Conservation (phyloP, 208 protist species). For the Trypanosoma brucei region DNA sequence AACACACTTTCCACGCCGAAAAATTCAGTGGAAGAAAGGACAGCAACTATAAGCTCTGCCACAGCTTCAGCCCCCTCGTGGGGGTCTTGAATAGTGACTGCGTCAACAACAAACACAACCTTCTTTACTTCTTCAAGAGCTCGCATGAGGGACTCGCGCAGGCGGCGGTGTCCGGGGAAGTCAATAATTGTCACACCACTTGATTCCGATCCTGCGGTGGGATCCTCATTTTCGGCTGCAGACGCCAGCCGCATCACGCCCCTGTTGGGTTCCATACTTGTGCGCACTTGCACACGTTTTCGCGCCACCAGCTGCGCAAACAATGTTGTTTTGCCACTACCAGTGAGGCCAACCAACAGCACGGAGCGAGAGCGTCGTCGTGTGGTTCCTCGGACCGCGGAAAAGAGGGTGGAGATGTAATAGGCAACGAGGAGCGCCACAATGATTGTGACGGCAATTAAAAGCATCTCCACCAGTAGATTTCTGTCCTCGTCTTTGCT, state of each 20-base stretch:
- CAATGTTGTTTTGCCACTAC: conserved; percentile 76
- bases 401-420: conserved; percentile 11
- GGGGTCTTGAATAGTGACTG: conserved; percentile 65
- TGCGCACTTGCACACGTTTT: conserved; percentile 26
- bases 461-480: no score
- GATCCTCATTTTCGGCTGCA: not conserved
- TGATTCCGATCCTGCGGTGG: not conserved
- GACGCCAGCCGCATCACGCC: conserved; percentile 9
- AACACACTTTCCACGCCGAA: conserved; percentile 55
- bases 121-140: conserved; percentile 42
- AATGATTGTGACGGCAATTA: conserved; percentile 7
- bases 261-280: conserved; percentile 65
- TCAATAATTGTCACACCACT: conserved; percentile 39
- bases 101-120: conserved; percentile 72
- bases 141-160: conserved; percentile 40
- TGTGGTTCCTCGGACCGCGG: not conserved
- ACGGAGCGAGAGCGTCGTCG: conserved; percentile 24
- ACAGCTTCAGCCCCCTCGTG: conserved; percentile 66
- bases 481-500: no score
- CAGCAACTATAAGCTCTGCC: conserved; percentile 54
- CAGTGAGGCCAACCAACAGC: conserved; percentile 59
- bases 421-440: conserved; percentile 16
- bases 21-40: conserved; percentile 67
- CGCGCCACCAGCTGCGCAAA: conserved; percentile 52
- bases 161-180: conserved; percentile 74